Conservation (phyloP, 1,284 basidiomycete genomes). For the Rhodotorula sp. region DNA sequence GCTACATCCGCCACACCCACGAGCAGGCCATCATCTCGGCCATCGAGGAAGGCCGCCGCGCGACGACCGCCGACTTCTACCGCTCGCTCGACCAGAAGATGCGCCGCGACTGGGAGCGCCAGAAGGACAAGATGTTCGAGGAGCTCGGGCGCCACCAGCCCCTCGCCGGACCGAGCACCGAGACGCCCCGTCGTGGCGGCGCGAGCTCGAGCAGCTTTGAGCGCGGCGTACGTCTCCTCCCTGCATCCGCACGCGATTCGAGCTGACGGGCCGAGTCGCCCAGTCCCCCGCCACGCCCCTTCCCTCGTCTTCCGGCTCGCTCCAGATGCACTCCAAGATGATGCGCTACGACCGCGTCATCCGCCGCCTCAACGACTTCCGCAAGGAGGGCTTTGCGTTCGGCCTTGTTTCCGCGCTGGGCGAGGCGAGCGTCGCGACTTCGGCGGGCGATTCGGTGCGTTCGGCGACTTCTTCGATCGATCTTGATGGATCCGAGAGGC, state of each 20-base stretch:
- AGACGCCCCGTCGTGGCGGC: constrained; percentile 30
- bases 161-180: constrained; percentile 11
- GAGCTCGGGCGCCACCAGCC: constrained; percentile 68
- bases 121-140: constrained; percentile 86
- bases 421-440: constrained; percentile 54
- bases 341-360: constrained; percentile 87
- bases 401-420: constrained; percentile 71
- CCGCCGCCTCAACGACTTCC: constrained; percentile 68
- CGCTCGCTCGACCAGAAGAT: constrained; percentile 72
- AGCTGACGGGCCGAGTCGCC: not conserved
- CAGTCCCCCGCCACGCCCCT: constrained; percentile 20
- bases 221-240: constrained; percentile 20
- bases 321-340: constrained; percentile 77
- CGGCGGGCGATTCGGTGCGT: constrained; percentile 25
- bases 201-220: constrained; percentile 31
- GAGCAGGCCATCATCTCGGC: constrained; percentile 92
- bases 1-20: constrained; percentile 84
- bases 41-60: constrained; percentile 80
- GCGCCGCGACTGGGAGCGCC: constrained; percentile 81
- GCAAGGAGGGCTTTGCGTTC: constrained; percentile 69
- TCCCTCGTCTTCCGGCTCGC: constrained; percentile 21
- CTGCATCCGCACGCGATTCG: not conserved
- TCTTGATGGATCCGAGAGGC: not conserved
- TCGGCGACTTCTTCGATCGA: accelerated
- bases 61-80: constrained; percentile 81